Evolutionary conservation across 164 flowering plant species (phyloP), one percentile per base, ranked within the genome.

Genomic region (Berberis vulgaris): DNA sequence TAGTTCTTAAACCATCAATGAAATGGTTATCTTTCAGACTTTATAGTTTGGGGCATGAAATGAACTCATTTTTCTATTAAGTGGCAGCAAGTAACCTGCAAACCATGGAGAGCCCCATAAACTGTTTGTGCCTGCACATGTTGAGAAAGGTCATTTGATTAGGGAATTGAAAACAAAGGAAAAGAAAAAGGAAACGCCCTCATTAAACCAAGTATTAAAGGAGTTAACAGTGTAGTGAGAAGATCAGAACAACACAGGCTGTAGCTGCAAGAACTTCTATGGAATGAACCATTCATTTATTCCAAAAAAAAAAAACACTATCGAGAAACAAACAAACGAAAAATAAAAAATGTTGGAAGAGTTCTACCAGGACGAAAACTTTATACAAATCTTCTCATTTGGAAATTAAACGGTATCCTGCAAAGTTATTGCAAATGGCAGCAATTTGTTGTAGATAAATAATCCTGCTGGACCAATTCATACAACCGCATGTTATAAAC

Each of bases 101-200:
- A 76, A 41, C 91, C 96, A 70, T 91, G 95, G 57, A 91, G 81
- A 69, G 96, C 98, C 55, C 98, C 98, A 72, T 84, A 89, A 64
- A 91, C 83, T 8, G 96, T 87, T 41, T 69, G 78, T 74, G 96
- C 96, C 97, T 91, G 87, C 81, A 83, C 54, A 6, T 42, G 43
- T 57, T 64, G 41, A 64, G 7, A 54, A 64, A 4, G 46, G 41
- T 8, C 7, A 65, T 64, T 45, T 54, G 50, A 54, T 61, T 7
- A 68, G 43, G 43, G 43, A 7, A 58, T 7, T 60, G 5, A 2
- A 53, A 61, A 13, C 50, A 1, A 47, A 11, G 7, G 1, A 56
- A 41, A 50, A 6, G 39, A 43, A 10, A 12, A 9, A 10, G 45
- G 53, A 45, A 39, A 65, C 50, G 9, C 53, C 7, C 1, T 39